A percentile compares a stretch with the other conserved stretches of the same genome.
phyloP scores from a whole-genome alignment of 1,284 basidiomycete species.

The Gyrodon tennesseensis region DNA sequence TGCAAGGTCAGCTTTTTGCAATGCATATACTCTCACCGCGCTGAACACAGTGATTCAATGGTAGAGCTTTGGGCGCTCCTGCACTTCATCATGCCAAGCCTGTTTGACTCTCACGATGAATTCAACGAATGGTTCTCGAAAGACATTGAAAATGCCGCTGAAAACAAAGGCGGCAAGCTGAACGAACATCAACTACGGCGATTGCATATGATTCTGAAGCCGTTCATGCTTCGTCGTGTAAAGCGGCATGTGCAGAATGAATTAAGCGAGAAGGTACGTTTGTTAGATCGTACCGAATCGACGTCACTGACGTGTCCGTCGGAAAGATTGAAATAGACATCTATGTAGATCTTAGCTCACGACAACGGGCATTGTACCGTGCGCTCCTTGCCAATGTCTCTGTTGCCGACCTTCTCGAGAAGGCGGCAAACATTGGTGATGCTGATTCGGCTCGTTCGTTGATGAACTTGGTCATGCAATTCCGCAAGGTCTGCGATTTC shows the following conservation, averaged over 20 bases:
- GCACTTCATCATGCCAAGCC: conserved; percentile 99
- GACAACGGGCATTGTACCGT: conserved; percentile 93
- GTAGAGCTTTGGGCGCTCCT: conserved; percentile 98
- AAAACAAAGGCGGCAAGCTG: conserved; percentile 87
- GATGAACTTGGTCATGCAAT: conserved; percentile 99
- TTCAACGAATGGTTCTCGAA: conserved; percentile 99
- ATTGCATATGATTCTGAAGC: conserved; percentile 98
- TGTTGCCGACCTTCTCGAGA: conserved; percentile 90
- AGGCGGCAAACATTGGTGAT: conserved; percentile 87
- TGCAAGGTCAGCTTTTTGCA: conserved; percentile 77
- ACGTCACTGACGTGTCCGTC: conserved; percentile 9
- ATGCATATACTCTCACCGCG: conserved; percentile 7
- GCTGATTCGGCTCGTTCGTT: conserved; percentile 88
- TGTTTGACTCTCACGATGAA: conserved; percentile 99
- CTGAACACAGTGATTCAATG: conserved; percentile 40
- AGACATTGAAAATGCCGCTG: conserved; percentile 95
- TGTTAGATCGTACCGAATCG: conserved; percentile 3
- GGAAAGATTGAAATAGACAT: conserved; percentile 93
- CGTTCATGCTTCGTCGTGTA: conserved; percentile 97
- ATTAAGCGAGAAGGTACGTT: conserved; percentile 91
- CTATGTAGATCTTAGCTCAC: conserved; percentile 91
- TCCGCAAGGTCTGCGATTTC: conserved; percentile 74
- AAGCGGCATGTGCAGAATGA: conserved; percentile 99
- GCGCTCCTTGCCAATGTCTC: conserved; percentile 92
- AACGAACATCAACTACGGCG: conserved; percentile 96